Percentiles rank a stretch among this genome's conserved stretches.
Conservation (phyloP, 2,329 filamentous ascomycete genomes). For the Penicillium sp. region DNA sequence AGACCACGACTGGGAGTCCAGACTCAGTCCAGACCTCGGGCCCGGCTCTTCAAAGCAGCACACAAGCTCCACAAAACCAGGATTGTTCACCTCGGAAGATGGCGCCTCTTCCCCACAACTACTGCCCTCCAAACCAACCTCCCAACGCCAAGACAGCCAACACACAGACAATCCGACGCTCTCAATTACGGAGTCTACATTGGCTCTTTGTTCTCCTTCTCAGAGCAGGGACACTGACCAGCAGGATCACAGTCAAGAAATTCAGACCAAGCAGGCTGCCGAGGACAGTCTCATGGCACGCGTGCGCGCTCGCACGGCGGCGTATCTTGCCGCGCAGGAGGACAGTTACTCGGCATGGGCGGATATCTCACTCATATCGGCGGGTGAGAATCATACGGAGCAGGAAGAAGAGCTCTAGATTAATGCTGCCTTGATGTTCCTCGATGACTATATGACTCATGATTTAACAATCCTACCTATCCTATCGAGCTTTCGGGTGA, state of each 20-base stretch:
- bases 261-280: neutral
- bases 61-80: conserved; percentile 1
- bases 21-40: neutral
- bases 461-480: too few relatives aligned
- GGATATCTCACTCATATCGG: conserved; percentile 40
- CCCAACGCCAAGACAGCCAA: conserved; percentile 14
- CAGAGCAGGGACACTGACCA: too few relatives aligned
- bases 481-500: too few relatives aligned
- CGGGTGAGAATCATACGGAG: conserved; percentile 39
- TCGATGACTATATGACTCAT: neutral
- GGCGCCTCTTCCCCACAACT: conserved; percentile 1
- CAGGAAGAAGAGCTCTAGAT: conserved; percentile 41
- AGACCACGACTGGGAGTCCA: neutral
- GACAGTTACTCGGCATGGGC: conserved; percentile 42
- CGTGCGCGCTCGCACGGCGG: conserved; percentile 25
- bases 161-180: conserved; percentile 18
- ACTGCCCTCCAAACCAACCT: conserved; percentile 4
- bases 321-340: conserved; percentile 40
- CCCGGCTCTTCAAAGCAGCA: neutral
- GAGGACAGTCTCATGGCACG: conserved; percentile 15
- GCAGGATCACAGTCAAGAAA: neutral
- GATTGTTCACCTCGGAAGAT: conserved; percentile 3
- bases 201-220: conserved; percentile 9
- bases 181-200: conserved; percentile 16
- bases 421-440: neutral